Percentiles rank a stretch among this genome's conserved stretches.
phyloP scores from a whole-genome alignment of 805 yeast genomes.

The Danielia oregonensis region DNA sequence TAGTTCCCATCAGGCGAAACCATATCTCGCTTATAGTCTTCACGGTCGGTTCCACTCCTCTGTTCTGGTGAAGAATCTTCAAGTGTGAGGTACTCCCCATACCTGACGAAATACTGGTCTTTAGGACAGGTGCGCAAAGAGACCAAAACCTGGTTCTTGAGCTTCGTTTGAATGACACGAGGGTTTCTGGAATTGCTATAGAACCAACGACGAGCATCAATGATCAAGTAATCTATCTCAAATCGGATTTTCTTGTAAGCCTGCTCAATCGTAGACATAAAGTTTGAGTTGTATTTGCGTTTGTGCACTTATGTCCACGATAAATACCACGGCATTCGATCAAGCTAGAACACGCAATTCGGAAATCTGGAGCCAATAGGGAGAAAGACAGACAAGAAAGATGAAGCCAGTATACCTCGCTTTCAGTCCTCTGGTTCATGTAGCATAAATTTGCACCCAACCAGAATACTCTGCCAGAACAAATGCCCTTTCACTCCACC shows the following conservation, averaged over 20 bases:
- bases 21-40: too few relatives aligned
- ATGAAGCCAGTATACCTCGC: too few relatives aligned
- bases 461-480: too few relatives aligned
- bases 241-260: conserved; percentile 20
- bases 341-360: too few relatives aligned
- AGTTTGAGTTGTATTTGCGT: neutral
- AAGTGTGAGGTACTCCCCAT: conserved; percentile 31
- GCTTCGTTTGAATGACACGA: conserved; percentile 33
- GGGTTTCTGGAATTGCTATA: conserved; percentile 37
- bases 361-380: too few relatives aligned
- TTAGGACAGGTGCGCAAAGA: conserved; percentile 37
- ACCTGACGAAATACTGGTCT: conserved; percentile 26
- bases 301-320: neutral
- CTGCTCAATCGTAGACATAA: neutral
- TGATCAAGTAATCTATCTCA: conserved; percentile 28
- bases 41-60: conserved; percentile 4
- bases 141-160: conserved; percentile 28
- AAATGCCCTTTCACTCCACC: neutral
- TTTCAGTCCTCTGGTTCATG: too few relatives aligned
- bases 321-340: too few relatives aligned
- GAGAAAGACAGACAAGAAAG: too few relatives aligned
- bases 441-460: too few relatives aligned
- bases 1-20: too few relatives aligned
- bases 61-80: too few relatives aligned
- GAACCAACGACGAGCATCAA: conserved; percentile 34